Evolutionary conservation across 2,329 filamentous ascomycete species (phyloP).

Genomic region (Fusarium multiceps): DNA sequence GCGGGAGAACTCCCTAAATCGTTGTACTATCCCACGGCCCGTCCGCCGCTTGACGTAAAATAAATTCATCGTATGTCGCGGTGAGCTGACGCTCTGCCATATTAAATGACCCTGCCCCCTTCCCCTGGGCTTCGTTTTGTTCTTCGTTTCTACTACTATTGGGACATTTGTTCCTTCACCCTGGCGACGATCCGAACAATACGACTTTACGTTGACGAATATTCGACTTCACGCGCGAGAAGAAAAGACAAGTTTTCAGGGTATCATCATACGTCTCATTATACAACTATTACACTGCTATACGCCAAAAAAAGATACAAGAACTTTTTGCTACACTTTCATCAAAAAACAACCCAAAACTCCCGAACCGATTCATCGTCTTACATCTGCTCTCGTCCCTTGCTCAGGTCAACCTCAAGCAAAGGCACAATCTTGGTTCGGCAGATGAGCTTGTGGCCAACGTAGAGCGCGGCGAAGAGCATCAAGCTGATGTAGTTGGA

Average conservation of each 20-base stretch:
- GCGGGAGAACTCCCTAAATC: constrained; percentile 1
- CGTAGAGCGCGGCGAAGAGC: constrained; percentile 68
- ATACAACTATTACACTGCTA: constrained; percentile 32
- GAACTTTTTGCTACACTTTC: constrained; percentile 22
- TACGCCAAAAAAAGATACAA: constrained; percentile 28
- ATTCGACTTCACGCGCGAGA: constrained; percentile 3
- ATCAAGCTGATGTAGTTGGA: constrained; percentile 73
- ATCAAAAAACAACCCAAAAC: constrained; percentile 21
- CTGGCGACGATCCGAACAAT: not conserved
- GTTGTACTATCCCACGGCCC: constrained; percentile 1
- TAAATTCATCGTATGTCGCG: constrained; percentile 15
- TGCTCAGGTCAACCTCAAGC: constrained; percentile 51
- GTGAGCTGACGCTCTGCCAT: not conserved
- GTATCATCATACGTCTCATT: constrained; percentile 46
- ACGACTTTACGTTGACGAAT: not conserved
- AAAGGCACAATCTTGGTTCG: constrained; percentile 54
- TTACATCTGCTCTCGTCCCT: constrained; percentile 38
- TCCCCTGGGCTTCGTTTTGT: not conserved
- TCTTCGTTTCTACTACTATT: not conserved
- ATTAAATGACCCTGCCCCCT: constrained; percentile 15
- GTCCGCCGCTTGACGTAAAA: constrained; percentile 27
- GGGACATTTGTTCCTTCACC: not conserved
- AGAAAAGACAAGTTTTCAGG: constrained; percentile 14
- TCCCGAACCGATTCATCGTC: constrained; percentile 2
- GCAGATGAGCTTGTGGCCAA: constrained; percentile 68